Evolutionary conservation across 306 rosid genomes (phyloP).

Genomic region (Clitoria ternatea): DNA sequence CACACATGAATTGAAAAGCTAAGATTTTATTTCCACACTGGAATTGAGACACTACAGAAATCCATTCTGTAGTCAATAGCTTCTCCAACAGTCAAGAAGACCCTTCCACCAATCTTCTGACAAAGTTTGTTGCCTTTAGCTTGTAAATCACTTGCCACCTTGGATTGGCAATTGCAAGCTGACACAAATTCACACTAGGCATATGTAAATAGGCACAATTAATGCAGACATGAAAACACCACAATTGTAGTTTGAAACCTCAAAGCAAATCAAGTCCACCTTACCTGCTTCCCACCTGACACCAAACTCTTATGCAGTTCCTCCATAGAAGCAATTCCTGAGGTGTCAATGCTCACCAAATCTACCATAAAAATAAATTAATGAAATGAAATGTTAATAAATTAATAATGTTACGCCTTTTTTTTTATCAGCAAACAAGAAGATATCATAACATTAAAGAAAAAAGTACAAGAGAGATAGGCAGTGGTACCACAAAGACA

Average conservation of each 20-base stretch:
- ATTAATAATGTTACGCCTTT: background rate
- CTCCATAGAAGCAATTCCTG: slow-evolving; percentile 57
- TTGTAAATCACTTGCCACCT: slow-evolving; percentile 67
- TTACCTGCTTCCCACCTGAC: slow-evolving; percentile 49
- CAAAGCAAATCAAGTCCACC: background rate
- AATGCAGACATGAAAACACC: background rate
- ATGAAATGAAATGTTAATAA: background rate
- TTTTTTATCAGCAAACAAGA: too few relatives aligned
- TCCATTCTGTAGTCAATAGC: slow-evolving; percentile 43
- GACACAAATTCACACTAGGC: background rate
- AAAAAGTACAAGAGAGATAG: too few relatives aligned
- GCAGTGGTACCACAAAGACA: too few relatives aligned
- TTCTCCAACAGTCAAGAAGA: slow-evolving; percentile 61
- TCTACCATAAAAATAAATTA: slow-evolving; percentile 28
- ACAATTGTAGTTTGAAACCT: background rate
- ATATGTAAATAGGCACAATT: background rate
- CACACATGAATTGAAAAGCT: background rate
- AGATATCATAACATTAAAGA: too few relatives aligned
- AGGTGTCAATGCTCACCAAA: slow-evolving; percentile 60
- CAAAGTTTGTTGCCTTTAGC: slow-evolving; percentile 52
- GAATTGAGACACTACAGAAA: too few relatives aligned
- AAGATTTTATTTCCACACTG: background rate
- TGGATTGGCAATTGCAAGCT: slow-evolving; percentile 61
- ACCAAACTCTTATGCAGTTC: slow-evolving; percentile 45
- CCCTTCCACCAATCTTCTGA: slow-evolving; percentile 44